Conservation (phyloP, 768 basidiomycete species). For the Boletus subparvulus region DNA sequence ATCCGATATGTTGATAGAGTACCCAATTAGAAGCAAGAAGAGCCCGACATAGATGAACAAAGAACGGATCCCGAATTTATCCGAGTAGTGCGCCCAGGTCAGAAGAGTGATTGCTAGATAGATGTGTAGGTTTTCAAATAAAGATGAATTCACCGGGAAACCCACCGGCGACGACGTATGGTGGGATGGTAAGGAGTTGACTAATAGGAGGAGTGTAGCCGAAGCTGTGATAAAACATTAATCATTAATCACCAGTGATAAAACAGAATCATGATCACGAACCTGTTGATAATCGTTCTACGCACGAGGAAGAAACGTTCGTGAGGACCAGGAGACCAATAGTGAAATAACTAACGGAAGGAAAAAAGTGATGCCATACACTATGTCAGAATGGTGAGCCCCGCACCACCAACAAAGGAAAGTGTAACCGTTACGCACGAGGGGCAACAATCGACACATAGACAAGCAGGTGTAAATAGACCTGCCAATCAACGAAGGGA, state of each 20-base stretch:
- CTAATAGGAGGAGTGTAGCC: slow-evolving; percentile 56
- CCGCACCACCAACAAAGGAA: not conserved
- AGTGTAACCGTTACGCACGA: slow-evolving; percentile 40
- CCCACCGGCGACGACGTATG: slow-evolving; percentile 63
- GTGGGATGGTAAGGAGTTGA: slow-evolving; percentile 67
- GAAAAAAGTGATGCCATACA: slow-evolving; percentile 71
- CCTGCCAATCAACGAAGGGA: slow-evolving; percentile 65
- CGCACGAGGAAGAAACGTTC: not conserved
- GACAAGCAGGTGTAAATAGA: slow-evolving; percentile 22
- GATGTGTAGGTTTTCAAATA: not conserved
- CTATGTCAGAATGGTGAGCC: slow-evolving; percentile 32
- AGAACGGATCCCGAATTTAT: slow-evolving; percentile 51
- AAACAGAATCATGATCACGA: not conserved
- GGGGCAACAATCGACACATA: slow-evolving; percentile 55
- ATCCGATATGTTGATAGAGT: slow-evolving; percentile 60
- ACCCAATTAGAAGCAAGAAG: slow-evolving; percentile 54
- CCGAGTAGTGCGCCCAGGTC: slow-evolving; percentile 56
- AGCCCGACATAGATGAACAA: slow-evolving; percentile 58
- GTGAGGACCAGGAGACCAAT: not conserved
- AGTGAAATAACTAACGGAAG: slow-evolving; percentile 50
- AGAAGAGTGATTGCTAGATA: slow-evolving; percentile 50
- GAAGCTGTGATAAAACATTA: slow-evolving; percentile 41
- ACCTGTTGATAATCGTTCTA: slow-evolving; percentile 62
- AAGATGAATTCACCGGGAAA: not conserved
- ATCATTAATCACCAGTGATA: not conserved